Base-by-base conservation (phyloP, 306 rosid species). In the Lupinus albus region DNA sequence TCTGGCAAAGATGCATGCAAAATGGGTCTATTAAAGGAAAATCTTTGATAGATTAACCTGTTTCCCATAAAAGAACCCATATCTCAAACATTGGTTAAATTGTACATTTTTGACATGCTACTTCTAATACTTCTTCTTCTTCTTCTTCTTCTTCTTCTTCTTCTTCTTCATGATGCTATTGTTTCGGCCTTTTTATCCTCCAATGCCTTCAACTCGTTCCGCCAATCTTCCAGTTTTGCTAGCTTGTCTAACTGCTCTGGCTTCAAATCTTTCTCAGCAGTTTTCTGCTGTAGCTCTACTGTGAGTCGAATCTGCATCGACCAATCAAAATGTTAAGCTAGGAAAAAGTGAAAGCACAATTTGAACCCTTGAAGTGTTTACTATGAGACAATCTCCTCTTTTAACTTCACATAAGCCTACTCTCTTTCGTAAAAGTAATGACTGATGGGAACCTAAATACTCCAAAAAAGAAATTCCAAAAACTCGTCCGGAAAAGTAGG, bases 171-270 rank as follows among this genome's bases (percentile, higher is more conserved):
- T 17, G 78, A 55, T 16, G 68, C 35, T 8, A 39, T 70, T 67
- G 57, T 50, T 61, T 86, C 81, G 52, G 71, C 68, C 65, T 80
- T 86, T 73, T 78, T 59, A 70, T 84, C 91, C 75, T 90, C 96
- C 75, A 85, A 61, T 42, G 66, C 79, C 58, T 78, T 80, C 38
- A 90, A 78, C 76, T 90, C 91, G 56, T 59, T 67, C 8, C 76
- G 85, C 95, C 89, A 87, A 52, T 78, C 89, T 79, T 79, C 89
- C 48, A 85, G 84, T 77, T 85, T 90, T 0, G 86, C 64, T 52
- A 84, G 61, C 84, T 85, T 90, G 58, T 87, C 91, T 79, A 74
- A 68, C 87, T 84, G 95, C 66, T 85, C 94, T 1, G 88, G 82
- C 48, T 78, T 80, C 73, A 75, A 36, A 49, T 80, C 61, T 38